Evolutionary conservation across 1,284 basidiomycete genomes (phyloP).

Genomic region (Cryptococcus maquisensis): DNA sequence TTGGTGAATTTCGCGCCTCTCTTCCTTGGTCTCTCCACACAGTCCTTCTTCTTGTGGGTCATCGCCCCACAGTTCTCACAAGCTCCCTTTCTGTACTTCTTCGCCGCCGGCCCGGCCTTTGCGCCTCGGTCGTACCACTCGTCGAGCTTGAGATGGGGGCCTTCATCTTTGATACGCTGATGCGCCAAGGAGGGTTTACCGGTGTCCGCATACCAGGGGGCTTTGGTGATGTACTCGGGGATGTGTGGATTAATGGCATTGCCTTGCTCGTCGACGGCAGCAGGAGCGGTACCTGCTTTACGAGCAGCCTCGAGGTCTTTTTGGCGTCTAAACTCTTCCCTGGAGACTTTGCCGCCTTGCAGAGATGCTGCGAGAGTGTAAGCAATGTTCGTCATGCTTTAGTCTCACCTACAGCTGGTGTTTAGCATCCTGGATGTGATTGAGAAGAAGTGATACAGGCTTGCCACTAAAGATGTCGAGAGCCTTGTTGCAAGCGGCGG

Average conservation of each 20-base stretch:
- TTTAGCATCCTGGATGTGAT: slow-evolving; percentile 17
- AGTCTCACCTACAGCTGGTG: slow-evolving; percentile 9
- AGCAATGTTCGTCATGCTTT: slow-evolving; percentile 1
- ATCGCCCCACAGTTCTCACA: slow-evolving; percentile 99
- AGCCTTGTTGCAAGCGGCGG: no score
- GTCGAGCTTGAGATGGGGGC: slow-evolving; percentile 68
- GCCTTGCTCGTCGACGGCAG: slow-evolving; percentile 90
- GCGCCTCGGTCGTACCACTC: slow-evolving; percentile 91
- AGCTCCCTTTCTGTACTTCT: slow-evolving; percentile 94
- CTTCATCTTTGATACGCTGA: slow-evolving; percentile 71
- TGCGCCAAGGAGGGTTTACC: slow-evolving; percentile 87
- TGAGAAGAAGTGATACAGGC: no score
- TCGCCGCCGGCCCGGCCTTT: slow-evolving; percentile 80
- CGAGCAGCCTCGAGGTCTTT: slow-evolving; percentile 94
- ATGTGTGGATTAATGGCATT: slow-evolving; percentile 97
- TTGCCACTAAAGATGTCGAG: no score
- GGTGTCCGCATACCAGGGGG: slow-evolving; percentile 95
- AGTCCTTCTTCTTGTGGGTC: slow-evolving; percentile 87
- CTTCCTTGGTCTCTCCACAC: slow-evolving; percentile 91
- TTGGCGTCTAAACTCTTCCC: slow-evolving; percentile 87
- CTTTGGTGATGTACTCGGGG: slow-evolving; percentile 93
- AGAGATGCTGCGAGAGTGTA: slow-evolving; percentile 14
- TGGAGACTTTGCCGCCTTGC: slow-evolving; percentile 70
- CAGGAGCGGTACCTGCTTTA: slow-evolving; percentile 94
- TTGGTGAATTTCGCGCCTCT: slow-evolving; percentile 93